Percentiles rank a stretch among this genome's conserved stretches.
phyloP scores from a whole-genome alignment of 257 asterid species.

The Forsythia viridissima region DNA sequence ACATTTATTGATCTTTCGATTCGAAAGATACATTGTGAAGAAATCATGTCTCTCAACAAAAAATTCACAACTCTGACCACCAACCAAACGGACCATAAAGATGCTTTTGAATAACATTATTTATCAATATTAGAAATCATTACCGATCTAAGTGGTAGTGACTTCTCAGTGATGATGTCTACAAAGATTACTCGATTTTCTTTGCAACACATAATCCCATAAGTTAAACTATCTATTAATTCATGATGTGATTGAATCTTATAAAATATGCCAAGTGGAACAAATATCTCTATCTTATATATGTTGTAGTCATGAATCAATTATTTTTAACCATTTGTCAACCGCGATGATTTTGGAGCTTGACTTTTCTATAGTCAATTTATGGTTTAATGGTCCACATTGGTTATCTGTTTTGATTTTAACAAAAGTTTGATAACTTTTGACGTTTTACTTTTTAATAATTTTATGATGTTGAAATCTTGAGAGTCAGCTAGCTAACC shows the following conservation, averaged over 20 bases:
- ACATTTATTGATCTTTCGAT: no score
- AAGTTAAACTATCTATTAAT: not conserved
- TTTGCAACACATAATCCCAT: not conserved
- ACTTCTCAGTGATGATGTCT: no score
- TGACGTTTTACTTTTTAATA: not conserved
- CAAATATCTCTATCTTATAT: not conserved
- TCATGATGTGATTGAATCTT: slow-evolving; percentile 16
- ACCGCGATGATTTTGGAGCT: slow-evolving; percentile 32
- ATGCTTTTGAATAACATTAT: no score
- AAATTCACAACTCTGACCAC: no score
- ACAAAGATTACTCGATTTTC: no score
- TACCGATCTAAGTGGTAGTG: no score
- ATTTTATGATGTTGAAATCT: no score
- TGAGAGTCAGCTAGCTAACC: no score
- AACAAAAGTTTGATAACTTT: not conserved
- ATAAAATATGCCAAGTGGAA: not conserved
- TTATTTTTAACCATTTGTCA: slow-evolving; percentile 37
- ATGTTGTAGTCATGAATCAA: slow-evolving; percentile 26
- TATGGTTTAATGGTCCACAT: slow-evolving; percentile 25
- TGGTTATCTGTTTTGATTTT: not conserved
- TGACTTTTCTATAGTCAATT: slow-evolving; percentile 32
- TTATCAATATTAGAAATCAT: no score
- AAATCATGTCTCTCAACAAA: no score
- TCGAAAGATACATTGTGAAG: no score
- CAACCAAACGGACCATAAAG: no score